Evolutionary conservation across 306 rosid genomes (phyloP), one percentile per base, ranked within the genome.

Genomic region (Vigna reflexopilosa): DNA sequence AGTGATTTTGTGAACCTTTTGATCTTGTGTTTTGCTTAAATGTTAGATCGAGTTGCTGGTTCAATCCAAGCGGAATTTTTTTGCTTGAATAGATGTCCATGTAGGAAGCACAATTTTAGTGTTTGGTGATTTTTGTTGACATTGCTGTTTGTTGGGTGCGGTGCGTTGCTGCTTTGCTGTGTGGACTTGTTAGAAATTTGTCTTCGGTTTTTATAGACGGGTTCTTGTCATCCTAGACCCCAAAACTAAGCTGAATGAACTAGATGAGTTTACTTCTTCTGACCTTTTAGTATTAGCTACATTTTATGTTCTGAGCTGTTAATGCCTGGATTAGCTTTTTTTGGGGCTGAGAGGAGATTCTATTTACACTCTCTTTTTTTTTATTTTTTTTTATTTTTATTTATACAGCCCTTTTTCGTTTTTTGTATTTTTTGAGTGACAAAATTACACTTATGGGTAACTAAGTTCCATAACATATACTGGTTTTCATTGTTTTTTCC

Each of bases 1-100:
- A 77, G 24, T 68, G 49, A 56, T 28, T 45, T 12, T 66, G 54
- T 77, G 67, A 61, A 68, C 55, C 63, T 67, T n/a, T 42, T 68
- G 48, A 67, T 4, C 2, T 28, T 11, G 11, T 10, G n/a, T 36
- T 59, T 38, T 73, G 47, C 38, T 16, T 32, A 70, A 70, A 59
- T 57, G 67, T 19, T 32, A 48, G 9, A 16, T 63, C 16, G 12
- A 32, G 47, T 30, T 1, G 6, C 0, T 30, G 67, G 5, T 45
- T 45, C 3, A 9, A 44, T 40, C 45, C 9, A 8, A 40, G 11
- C 1, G 10, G 45, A 0, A 2, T 0, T 9, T 42, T 42, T 9
- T 42, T 9, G 28, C 10, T 11, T 9, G 13, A 9, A 40, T 40
- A 42, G 47, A 40, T 42, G 47, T 42, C 13, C 10, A 0, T 42